These are phyloP conservation scores for Scheffersomyces stambukii DNA, from an alignment of 1,139 yeast genomes.

Conservation along the genomic window DNA sequence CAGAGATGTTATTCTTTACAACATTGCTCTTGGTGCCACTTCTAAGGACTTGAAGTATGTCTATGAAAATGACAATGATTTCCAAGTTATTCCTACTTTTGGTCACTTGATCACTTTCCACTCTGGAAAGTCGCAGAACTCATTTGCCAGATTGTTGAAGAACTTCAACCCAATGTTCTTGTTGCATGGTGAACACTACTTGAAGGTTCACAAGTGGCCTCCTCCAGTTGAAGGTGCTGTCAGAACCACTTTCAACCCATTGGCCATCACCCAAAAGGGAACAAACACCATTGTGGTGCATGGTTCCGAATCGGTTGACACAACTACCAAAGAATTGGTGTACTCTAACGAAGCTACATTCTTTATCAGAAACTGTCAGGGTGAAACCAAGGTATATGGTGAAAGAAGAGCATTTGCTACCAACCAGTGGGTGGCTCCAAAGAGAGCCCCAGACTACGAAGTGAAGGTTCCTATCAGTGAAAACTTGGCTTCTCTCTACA, in stretches of 20 bases:
- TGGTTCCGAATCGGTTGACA: constrained; percentile 70
- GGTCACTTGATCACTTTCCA: constrained; percentile 78
- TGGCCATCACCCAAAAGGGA: constrained; percentile 81
- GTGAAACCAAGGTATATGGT: constrained; percentile 49
- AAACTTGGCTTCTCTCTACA: constrained; percentile 85
- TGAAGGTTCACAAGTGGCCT: constrained; percentile 75
- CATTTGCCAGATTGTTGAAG: constrained; percentile 58
- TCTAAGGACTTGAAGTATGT: constrained; percentile 73
- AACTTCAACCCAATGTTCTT: constrained; percentile 86
- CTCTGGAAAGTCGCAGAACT: constrained; percentile 47
- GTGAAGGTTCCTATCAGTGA: constrained; percentile 55
- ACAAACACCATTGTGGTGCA: constrained; percentile 80
- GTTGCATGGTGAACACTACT: constrained; percentile 93
- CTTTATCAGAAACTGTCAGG: constrained; percentile 81
- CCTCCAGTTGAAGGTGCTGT: constrained; percentile 70
- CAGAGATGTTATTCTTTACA: constrained; percentile 78
- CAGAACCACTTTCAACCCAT: constrained; percentile 59
- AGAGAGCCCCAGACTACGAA: constrained; percentile 63
- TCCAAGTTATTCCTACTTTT: constrained; percentile 88
- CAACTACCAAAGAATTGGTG: constrained; percentile 61
- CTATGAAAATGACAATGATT: constrained; percentile 73
- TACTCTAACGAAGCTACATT: constrained; percentile 83
- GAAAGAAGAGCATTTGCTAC: constrained; percentile 58
- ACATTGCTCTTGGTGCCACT: constrained; percentile 84
- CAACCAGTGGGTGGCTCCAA: constrained; percentile 63